Evolutionary conservation across 495 filamentous ascomycete genomes (phyloP), one percentile per base, ranked within the genome.

Genomic region (Aspergillus heteromorphus): DNA sequence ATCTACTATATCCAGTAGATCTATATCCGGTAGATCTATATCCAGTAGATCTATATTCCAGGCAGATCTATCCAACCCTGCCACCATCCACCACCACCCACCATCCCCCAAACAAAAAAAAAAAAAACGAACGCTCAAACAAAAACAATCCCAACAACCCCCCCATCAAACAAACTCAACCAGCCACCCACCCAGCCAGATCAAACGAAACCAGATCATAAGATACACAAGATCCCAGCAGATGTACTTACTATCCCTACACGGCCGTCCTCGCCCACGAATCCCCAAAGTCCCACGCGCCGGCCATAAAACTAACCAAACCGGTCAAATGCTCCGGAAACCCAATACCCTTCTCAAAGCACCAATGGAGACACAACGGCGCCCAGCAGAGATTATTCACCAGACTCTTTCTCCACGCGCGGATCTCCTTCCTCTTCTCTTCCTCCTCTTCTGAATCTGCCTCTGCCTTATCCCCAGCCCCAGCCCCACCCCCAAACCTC

Each of bases 331-430:
- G 79, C 13, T 83, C 88, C 25, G 91, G 73, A 49, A 83, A 64
- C 0, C 85, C 88, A 31, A 95, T 61, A 0, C 90, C 90, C 52
- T 83, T 73, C 67, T 89, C 86, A 16, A 84, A 62, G 62, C 88
- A 87, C 88, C 88, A 96, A 74, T 96, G 92, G 23, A 95, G 50
- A 51, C 81, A 83, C 65, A 87, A 63, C 20, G 83, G 83, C 5
- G 78, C 73, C 77, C 82, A 87, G 48, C 78, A 76, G 41, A 70
- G 61, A 60, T 84, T 84, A 45, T 71, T 74, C 6, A 75, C 62
- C 8, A 76, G 61, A 50, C 64, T 72, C 65, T 73, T 74, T 59
- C 61, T 71, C 76, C 72, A 74, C n/a, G 67, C 65, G 19, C 70
- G 65, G 17, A 72, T 59, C 56, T 74, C 76, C 56, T 69, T 60